Percentiles rank a stretch among this genome's conserved stretches.
phyloP scores from a whole-genome alignment of 306 rosid species.

The Vigna trinervia region DNA sequence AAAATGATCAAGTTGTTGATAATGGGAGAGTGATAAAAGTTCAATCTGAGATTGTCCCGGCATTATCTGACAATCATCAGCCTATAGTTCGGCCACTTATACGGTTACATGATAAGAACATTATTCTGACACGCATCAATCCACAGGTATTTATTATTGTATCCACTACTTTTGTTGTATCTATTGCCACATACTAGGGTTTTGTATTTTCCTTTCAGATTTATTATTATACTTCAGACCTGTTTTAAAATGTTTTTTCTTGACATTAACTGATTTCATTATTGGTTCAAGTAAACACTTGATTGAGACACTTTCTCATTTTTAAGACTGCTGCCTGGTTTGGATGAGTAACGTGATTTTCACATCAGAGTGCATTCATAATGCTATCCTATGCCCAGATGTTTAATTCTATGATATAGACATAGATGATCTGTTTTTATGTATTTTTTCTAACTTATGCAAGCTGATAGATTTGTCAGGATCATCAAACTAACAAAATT shows the following conservation, averaged over 20 bases:
- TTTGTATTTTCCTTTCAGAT: constrained; percentile 16
- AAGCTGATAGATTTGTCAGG: constrained; percentile 20
- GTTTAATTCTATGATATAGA: constrained; percentile 30
- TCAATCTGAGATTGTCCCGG: constrained; percentile 89
- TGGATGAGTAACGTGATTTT: constrained; percentile 15
- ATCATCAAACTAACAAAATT: constrained; percentile 39
- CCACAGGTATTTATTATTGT: constrained; percentile 71
- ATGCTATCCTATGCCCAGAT: background rate
- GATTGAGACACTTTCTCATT: constrained; percentile 24
- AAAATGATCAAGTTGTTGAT: constrained; percentile 90
- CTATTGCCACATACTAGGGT: constrained; percentile 16
- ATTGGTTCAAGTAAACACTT: constrained; percentile 11
- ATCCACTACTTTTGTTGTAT: constrained; percentile 22
- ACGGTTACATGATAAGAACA: constrained; percentile 83
- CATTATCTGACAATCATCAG: constrained; percentile 81
- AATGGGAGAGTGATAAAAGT: constrained; percentile 85
- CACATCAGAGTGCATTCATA: constrained; percentile 13
- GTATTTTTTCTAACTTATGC: constrained; percentile 3
- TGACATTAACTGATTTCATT: constrained; percentile 29
- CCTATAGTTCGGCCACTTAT: constrained; percentile 84
- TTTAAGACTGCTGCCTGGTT: constrained; percentile 27
- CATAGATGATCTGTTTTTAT: constrained; percentile 24
- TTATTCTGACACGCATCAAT: constrained; percentile 95
- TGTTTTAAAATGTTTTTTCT: constrained; percentile 31
- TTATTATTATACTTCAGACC: background rate